Conservation (phyloP, 495 filamentous ascomycete species). For the Tuber brumale region DNA sequence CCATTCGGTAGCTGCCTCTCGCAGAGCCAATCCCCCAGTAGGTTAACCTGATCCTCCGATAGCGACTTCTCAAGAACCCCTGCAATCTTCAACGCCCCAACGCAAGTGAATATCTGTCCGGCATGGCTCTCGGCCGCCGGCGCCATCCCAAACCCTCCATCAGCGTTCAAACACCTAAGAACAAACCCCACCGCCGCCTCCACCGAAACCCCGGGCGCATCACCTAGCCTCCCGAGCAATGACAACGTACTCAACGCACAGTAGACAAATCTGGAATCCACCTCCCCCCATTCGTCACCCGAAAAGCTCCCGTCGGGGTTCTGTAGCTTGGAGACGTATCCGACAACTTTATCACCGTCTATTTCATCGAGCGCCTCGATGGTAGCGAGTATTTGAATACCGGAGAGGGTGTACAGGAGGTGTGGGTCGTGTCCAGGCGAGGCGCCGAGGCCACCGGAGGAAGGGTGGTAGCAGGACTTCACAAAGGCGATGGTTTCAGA, state of each 20-base stretch:
- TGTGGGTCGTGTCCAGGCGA: conserved; percentile 92
- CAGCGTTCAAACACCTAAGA: conserved; percentile 76
- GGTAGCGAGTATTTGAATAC: conserved; percentile 80
- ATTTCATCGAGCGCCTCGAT: conserved; percentile 79
- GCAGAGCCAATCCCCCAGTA: conserved; percentile 81
- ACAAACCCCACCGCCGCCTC: conserved; percentile 71
- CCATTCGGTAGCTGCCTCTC: conserved; percentile 82
- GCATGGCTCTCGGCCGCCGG: conserved; percentile 89
- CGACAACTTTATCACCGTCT: conserved; percentile 46
- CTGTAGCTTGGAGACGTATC: conserved; percentile 67
- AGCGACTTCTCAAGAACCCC: conserved; percentile 50
- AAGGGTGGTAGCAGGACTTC: conserved; percentile 68
- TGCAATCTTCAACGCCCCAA: conserved; percentile 80
- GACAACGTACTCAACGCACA: conserved; percentile 80
- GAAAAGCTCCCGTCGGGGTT: conserved; percentile 74
- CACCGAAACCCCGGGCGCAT: conserved; percentile 57
- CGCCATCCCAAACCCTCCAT: conserved; percentile 82
- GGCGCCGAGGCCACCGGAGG: conserved; percentile 67
- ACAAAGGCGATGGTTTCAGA: conserved; percentile 82
- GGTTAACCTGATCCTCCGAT: conserved; percentile 64
- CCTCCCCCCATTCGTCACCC: conserved; percentile 94
- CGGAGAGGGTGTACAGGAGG: conserved; percentile 88
- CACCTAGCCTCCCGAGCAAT: conserved; percentile 60
- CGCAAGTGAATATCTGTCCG: conserved; percentile 89
- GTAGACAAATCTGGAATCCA: conserved; percentile 89